phyloP scores from a whole-genome alignment of 1,284 basidiomycete genomes.

The Abortiporus biennis region DNA sequence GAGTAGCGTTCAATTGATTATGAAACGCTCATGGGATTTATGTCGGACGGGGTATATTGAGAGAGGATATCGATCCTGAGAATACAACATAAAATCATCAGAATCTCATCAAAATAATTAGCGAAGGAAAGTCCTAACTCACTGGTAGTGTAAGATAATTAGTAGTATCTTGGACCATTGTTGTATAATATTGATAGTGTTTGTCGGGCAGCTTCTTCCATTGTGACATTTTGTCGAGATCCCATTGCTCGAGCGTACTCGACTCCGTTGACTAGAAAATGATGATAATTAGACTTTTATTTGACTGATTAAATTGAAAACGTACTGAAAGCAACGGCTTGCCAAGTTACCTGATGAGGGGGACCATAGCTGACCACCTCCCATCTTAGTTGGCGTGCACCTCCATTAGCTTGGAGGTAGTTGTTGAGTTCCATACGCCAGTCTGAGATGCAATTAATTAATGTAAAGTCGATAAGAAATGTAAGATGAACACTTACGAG shows the following conservation, averaged over 20 bases:
- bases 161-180: too few species aligned
- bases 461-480: too few species aligned
- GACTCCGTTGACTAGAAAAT: not conserved
- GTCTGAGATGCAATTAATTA: constrained; percentile 19
- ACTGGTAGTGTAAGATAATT: too few species aligned
- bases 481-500: too few species aligned
- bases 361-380: constrained; percentile 22
- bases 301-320: constrained; percentile 1
- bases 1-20: too few species aligned
- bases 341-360: constrained; percentile 25
- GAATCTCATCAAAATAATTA: too few species aligned
- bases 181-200: constrained; percentile 19
- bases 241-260: constrained; percentile 20
- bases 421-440: constrained; percentile 30
- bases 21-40: too few species aligned
- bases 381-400: constrained; percentile 20
- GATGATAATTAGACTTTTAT: not conserved
- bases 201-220: constrained; percentile 26
- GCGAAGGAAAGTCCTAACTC: too few species aligned
- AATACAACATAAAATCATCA: too few species aligned
- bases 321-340: constrained; percentile 24
- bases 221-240: constrained; percentile 19
- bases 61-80: too few species aligned
- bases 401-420: constrained; percentile 26
- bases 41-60: too few species aligned